phyloP scores from a whole-genome alignment of 2,329 filamentous ascomycete species.

The Grosmannia serpens region DNA sequence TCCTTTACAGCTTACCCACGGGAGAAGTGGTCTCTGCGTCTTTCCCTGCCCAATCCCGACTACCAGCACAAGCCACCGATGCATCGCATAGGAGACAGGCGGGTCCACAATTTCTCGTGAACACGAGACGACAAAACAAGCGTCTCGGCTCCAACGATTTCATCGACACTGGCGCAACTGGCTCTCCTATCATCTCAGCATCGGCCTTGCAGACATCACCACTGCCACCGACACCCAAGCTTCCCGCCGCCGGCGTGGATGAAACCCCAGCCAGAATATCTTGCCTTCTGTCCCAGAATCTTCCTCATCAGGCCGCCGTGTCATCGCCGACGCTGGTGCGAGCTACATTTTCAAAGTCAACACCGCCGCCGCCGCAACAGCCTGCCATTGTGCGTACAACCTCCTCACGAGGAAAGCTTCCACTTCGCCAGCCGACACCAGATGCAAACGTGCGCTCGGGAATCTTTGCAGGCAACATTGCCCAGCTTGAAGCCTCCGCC shows the following conservation, averaged over 20 bases:
- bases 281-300: not conserved
- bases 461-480: conserved; percentile 55
- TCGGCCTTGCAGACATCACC: not conserved
- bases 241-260: too few species aligned
- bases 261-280: not conserved
- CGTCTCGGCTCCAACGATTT: not conserved
- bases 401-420: conserved; percentile 31
- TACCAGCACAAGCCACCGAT: conserved; percentile 7
- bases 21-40: not conserved
- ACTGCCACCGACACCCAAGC: not conserved
- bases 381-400: conserved; percentile 36
- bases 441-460: conserved; percentile 51
- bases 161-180: not conserved
- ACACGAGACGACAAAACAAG: conserved; percentile 2
- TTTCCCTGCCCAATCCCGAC: conserved; percentile 7
- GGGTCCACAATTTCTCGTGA: not conserved
- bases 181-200: not conserved
- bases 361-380: not conserved
- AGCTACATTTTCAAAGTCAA: conserved; percentile 4
- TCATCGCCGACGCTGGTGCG: conserved; percentile 1
- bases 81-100: conserved; percentile 5
- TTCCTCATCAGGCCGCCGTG: not conserved
- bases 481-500: conserved; percentile 62
- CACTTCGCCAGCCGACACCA: conserved; percentile 47
- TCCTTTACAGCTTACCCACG: not conserved